Conservation (phyloP, 805 yeast genomes). For the Tetrapisispora pingtungensis region DNA sequence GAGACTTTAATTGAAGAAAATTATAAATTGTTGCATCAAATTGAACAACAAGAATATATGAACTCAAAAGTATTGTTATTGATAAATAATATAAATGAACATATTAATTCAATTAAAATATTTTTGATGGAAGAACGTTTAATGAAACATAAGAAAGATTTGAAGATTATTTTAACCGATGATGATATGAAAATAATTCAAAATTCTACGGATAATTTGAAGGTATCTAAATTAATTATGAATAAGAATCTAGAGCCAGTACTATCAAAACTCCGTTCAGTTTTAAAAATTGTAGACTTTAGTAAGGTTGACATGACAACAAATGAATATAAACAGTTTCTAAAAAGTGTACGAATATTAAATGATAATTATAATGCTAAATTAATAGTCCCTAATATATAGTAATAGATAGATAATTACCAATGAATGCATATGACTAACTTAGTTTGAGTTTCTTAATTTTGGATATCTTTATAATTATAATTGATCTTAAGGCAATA, state of each 20-base stretch:
- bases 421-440: background rate
- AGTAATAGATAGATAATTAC: background rate
- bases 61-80: conserved; percentile 17
- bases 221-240: conserved; percentile 5
- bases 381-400: background rate
- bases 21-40: conserved; percentile 20
- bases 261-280: conserved; percentile 8
- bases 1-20: conserved; percentile 20
- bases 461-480: too few relatives aligned
- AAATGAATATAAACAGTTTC: conserved; percentile 9
- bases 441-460: too few relatives aligned
- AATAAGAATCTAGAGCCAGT: conserved; percentile 10
- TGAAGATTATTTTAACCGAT: background rate
- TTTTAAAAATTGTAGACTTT: conserved; percentile 13
- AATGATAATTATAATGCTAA: conserved; percentile 1
- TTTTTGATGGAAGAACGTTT: conserved; percentile 23
- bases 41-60: conserved; percentile 24
- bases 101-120: conserved; percentile 21
- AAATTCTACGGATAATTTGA: conserved; percentile 4
- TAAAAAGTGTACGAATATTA: conserved; percentile 12
- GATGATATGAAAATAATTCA: background rate
- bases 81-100: conserved; percentile 22
- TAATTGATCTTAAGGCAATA: too few relatives aligned
- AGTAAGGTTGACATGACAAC: conserved; percentile 9
- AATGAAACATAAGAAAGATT: conserved; percentile 11